Evolutionary conservation across 805 yeast species (phyloP).

Genomic region (Phaffomyces antillensis): DNA sequence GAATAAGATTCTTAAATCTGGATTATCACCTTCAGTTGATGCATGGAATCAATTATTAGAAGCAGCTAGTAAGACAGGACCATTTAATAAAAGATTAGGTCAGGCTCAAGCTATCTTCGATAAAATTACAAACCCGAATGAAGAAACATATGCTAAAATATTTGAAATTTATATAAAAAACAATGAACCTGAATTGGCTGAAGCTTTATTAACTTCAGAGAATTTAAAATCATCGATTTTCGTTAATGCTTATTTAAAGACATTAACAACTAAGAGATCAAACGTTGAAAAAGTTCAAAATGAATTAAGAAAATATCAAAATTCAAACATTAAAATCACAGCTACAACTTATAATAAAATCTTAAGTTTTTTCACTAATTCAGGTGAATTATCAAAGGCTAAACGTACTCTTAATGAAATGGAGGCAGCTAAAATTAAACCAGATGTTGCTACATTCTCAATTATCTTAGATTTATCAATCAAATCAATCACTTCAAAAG

Average conservation of each 20-base stretch:
- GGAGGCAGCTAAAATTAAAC: constrained; percentile 34
- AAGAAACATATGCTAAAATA: constrained; percentile 41
- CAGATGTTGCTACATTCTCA: constrained; percentile 60
- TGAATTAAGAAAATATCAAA: constrained; percentile 5
- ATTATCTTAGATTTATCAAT: constrained; percentile 48
- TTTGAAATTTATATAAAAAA: constrained; percentile 44
- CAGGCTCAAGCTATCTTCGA: constrained; percentile 32
- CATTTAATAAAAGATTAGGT: constrained; percentile 24
- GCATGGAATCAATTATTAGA: constrained; percentile 57
- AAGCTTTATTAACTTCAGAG: constrained; percentile 30
- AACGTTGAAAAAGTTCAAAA: constrained; percentile 11
- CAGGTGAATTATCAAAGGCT: constrained; percentile 37
- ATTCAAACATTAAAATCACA: constrained; percentile 34
- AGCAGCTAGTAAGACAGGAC: constrained; percentile 30
- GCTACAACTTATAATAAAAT: constrained; percentile 46
- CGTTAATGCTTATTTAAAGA: constrained; percentile 17
- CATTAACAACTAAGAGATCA: constrained; percentile 7
- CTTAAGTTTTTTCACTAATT: constrained; percentile 34
- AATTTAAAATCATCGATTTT: constrained; percentile 28
- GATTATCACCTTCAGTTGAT: constrained; percentile 33
- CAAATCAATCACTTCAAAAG: constrained; percentile 37
- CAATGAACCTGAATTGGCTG: constrained; percentile 30
- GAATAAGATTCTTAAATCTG: constrained; percentile 37
- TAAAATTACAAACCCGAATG: constrained; percentile 33
- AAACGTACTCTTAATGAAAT: constrained; percentile 42